phyloP scores from a whole-genome alignment of 2,329 filamentous ascomycete genomes.

The Aspergillus ibericus region DNA sequence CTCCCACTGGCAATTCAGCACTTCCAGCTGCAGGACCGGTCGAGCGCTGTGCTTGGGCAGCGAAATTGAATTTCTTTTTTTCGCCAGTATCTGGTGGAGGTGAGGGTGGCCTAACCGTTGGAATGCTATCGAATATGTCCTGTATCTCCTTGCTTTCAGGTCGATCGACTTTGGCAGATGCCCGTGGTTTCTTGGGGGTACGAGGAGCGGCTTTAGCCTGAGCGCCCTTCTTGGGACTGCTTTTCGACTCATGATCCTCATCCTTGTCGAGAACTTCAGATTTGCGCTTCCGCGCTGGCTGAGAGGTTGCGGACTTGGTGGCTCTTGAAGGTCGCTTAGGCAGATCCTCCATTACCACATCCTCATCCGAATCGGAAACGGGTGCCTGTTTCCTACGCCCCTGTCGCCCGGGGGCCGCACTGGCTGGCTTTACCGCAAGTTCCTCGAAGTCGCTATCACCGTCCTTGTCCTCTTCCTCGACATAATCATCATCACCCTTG shows the following conservation, averaged over 20 bases:
- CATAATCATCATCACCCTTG: slow-evolving; percentile 67
- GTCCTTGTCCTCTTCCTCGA: slow-evolving; percentile 56
- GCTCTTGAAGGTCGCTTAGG: slow-evolving; percentile 50
- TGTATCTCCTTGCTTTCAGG: slow-evolving; percentile 72
- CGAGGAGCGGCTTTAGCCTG: slow-evolving; percentile 36
- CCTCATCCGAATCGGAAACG: slow-evolving; percentile 41
- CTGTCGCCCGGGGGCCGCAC: slow-evolving; percentile 47
- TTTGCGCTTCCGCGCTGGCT: slow-evolving; percentile 55
- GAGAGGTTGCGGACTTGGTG: slow-evolving; percentile 42
- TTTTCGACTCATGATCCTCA: slow-evolving; percentile 57
- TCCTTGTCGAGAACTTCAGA: slow-evolving; percentile 55
- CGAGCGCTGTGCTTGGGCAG: slow-evolving; percentile 58
- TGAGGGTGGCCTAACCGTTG: slow-evolving; percentile 76
- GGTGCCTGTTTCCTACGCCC: slow-evolving; percentile 35
- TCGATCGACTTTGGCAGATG: slow-evolving; percentile 65
- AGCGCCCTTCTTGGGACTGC: slow-evolving; percentile 59
- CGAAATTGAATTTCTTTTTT: slow-evolving; percentile 76
- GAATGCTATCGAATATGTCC: slow-evolving; percentile 84
- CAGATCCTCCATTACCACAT: slow-evolving; percentile 56
- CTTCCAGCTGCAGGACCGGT: slow-evolving; percentile 62
- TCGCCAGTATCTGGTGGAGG: slow-evolving; percentile 72
- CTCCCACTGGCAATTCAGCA: slow-evolving; percentile 75
- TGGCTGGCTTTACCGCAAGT: slow-evolving; percentile 60
- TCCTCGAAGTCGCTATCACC: slow-evolving; percentile 66
- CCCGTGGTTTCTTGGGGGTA: slow-evolving; percentile 50